Base-by-base conservation (phyloP, 257 asterid species). In the Scutellaria minor region DNA sequence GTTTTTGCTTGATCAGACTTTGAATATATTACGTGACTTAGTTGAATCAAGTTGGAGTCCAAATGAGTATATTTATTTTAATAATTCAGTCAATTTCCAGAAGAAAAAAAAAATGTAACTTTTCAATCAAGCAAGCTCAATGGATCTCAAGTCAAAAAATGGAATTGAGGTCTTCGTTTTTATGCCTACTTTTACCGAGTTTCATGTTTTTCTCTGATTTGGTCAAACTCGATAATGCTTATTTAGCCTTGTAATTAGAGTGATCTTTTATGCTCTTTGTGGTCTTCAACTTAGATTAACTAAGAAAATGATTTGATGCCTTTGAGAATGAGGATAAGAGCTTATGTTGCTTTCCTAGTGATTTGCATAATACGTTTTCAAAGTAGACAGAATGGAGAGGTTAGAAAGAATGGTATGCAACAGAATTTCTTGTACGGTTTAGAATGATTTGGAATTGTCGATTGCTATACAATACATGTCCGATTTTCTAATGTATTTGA, bases 21-120 rank as follows among this genome's bases (percentile, higher is more conserved):
- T 6, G 3, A 9, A 41, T 35, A 35, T 54, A 18, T 11, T 35
- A 4, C 24, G 68, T 18, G 65, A 57, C 59, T 45, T 5, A 0
- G 47, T 15, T 52, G 77, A 73, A 63, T 51, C 53, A 0, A 53
- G 22, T 52, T 52, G 1, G 50, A 57, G 18, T 39, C 41, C n/a
- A 54, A 54, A 35, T 66, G 7, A 6, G 27, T 22, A 2, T 18
- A 44, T 14, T 61, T 5, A 9, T 18, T 42, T 58, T 27, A 12
- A 4, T 57, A 57, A 27, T 57, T 3, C 7, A 37, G 72, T 35
- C 39, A 18, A 47, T 20, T 47, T 47, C 42, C 71, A 31, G 41
- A 22, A 1, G 12, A 45, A 37, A 9, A 6, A 6, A 14, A 15
- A 40, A 54, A 12, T 50, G 8, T 5, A 39, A 7, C 66, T 60